Evolutionary conservation across 164 flowering plant genomes (phyloP).

Genomic region (Litsea cubeba): DNA sequence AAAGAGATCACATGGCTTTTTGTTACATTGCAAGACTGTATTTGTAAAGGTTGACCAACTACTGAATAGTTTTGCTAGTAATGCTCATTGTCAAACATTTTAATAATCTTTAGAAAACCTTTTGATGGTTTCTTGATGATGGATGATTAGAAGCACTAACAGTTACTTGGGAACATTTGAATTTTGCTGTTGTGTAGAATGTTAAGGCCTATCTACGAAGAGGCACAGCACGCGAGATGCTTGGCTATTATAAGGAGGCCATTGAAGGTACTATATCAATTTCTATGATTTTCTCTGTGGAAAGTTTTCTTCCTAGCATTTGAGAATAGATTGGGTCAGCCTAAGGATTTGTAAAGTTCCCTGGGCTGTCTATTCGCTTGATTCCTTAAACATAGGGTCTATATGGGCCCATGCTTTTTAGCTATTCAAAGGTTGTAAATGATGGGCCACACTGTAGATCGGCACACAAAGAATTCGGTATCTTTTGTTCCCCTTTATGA

Average conservation of each 20-base stretch:
- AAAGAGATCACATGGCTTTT: too few relatives aligned
- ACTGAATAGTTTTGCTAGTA: not conserved
- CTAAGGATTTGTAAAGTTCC: too few relatives aligned
- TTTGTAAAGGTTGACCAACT: not conserved
- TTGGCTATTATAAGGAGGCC: conserved; percentile 88
- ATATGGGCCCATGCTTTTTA: too few relatives aligned
- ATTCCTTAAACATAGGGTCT: too few relatives aligned
- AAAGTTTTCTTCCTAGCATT: not conserved
- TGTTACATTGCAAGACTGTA: not conserved
- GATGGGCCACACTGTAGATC: too few relatives aligned
- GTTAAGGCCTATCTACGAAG: conserved; percentile 89
- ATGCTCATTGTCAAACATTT: not conserved
- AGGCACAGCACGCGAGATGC: conserved; percentile 96
- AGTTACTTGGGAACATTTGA: not conserved
- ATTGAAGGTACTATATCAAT: conserved; percentile 54
- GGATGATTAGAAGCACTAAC: not conserved
- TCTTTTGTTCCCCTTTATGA: too few relatives aligned
- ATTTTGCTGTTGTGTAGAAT: conserved; percentile 38
- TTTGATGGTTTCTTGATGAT: conserved; percentile 1
- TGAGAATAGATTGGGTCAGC: not conserved
- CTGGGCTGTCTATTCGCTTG: too few relatives aligned
- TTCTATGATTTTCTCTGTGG: not conserved
- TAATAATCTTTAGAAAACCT: not conserved
- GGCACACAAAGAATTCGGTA: too few relatives aligned
- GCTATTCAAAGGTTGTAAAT: too few relatives aligned